These are phyloP conservation scores for Clavispora phyllophila DNA, from an alignment of 805 yeast species.

Conservation along the genomic window DNA sequence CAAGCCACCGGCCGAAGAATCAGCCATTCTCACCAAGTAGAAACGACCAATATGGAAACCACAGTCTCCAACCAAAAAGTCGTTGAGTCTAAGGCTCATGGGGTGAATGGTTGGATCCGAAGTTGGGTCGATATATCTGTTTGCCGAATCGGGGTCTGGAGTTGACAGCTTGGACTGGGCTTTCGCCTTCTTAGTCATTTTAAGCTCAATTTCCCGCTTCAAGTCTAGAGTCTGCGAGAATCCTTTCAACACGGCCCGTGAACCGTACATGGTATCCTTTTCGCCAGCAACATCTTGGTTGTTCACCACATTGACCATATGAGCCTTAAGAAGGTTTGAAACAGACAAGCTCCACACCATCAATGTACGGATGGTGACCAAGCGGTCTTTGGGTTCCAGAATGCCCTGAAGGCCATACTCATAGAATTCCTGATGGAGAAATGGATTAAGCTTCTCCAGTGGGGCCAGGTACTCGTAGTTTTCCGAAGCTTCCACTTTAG, in stretches of 20 bases:
- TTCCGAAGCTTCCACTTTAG: conserved; percentile 15
- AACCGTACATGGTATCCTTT: conserved; percentile 31
- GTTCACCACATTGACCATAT: conserved; percentile 20
- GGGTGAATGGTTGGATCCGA: conserved; percentile 33
- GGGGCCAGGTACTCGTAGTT: conserved; percentile 12
- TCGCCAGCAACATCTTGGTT: conserved; percentile 36
- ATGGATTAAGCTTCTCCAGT: conserved; percentile 18
- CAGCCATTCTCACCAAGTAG: conserved; percentile 33
- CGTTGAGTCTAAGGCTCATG: conserved; percentile 29
- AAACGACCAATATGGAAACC: conserved; percentile 39
- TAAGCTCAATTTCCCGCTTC: conserved; percentile 28
- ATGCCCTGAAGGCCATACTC: conserved; percentile 29
- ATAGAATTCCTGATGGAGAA: conserved; percentile 24
- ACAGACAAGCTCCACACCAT: conserved; percentile 32
- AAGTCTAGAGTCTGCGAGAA: conserved; percentile 26
- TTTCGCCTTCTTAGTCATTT: conserved; percentile 23
- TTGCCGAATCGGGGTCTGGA: conserved; percentile 8
- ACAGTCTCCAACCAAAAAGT: conserved; percentile 33
- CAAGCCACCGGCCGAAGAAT: conserved; percentile 31
- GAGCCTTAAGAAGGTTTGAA: conserved; percentile 25
- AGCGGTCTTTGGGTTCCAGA: conserved; percentile 26
- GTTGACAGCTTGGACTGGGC: neutral
- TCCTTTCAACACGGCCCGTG: conserved; percentile 34
- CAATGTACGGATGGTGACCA: conserved; percentile 32
- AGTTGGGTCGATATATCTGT: conserved; percentile 33